A percentile compares a stretch with the other conserved stretches of the same genome.
Conservation (phyloP, 1,284 basidiomycete genomes). For the Ganoderma resinaceum region DNA sequence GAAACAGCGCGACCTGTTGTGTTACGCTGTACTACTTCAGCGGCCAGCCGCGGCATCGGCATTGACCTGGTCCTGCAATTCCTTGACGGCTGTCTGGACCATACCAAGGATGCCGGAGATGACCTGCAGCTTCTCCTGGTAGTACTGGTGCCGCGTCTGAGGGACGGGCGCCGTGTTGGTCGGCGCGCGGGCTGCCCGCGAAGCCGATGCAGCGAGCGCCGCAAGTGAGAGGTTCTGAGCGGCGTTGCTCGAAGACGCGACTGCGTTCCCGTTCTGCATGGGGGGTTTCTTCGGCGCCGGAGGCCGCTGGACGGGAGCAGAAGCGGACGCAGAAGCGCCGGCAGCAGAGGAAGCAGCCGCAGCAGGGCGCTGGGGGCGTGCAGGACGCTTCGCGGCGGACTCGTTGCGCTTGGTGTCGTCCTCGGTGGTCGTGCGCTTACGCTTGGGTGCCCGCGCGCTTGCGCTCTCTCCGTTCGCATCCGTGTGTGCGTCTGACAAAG, state of each 20-base stretch:
- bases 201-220: conserved; percentile 28
- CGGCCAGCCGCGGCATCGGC: conserved; percentile 22
- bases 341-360: conserved; percentile 22
- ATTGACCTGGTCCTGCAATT: conserved; percentile 31
- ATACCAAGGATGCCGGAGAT: conserved; percentile 31
- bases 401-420: conserved; percentile 31
- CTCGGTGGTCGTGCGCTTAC: conserved; percentile 27
- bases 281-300: conserved; percentile 26
- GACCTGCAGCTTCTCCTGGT: conserved; percentile 30
- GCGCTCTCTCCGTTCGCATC: conserved; percentile 27
- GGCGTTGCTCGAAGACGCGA: conserved; percentile 17
- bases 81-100: conserved; percentile 32
- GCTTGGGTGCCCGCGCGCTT: conserved; percentile 29
- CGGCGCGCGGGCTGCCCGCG: conserved; percentile 28
- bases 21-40: conserved; percentile 8
- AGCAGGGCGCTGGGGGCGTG: conserved; percentile 25
- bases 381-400: conserved; percentile 26
- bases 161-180: conserved; percentile 12
- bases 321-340: conserved; percentile 26
- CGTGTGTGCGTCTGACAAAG: conserved; percentile 17
- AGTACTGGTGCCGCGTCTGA: conserved; percentile 25
- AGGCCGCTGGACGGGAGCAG: conserved; percentile 23
- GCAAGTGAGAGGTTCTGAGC: conserved; percentile 23
- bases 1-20: not conserved
- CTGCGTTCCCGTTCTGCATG: conserved; percentile 27